These are phyloP conservation scores for Mortierella claussenii DNA, from an alignment of 192 early-diverging fungal species.

Conservation along the genomic window DNA sequence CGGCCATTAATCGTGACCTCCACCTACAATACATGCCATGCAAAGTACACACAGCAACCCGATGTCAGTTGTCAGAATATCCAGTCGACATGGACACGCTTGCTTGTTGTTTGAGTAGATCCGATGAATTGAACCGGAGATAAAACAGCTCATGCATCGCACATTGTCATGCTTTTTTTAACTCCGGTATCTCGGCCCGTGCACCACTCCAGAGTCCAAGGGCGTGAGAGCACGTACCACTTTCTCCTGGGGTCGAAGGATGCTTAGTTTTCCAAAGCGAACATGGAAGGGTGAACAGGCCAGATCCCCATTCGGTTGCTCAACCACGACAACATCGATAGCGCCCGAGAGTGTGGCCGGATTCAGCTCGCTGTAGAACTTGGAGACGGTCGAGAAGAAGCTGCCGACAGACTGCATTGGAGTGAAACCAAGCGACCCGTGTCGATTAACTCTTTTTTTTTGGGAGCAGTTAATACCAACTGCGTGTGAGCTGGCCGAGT, in stretches of 20 bases:
- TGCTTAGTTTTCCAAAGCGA: slow-evolving; percentile 95
- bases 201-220: too few relatives aligned
- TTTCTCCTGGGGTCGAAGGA: slow-evolving; percentile 93
- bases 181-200: too few relatives aligned
- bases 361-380: slow-evolving; percentile 95
- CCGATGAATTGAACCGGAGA: too few relatives aligned
- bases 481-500: too few relatives aligned
- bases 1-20: slow-evolving; percentile 87
- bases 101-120: too few relatives aligned
- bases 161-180: too few relatives aligned
- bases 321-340: slow-evolving; percentile 96
- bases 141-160: too few relatives aligned
- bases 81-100: too few relatives aligned
- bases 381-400: slow-evolving; percentile 80
- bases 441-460: not conserved
- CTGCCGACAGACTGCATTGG: slow-evolving; percentile 59
- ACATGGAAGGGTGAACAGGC: slow-evolving; percentile 98
- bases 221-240: slow-evolving; percentile 59
- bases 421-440: not conserved
- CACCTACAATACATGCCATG: slow-evolving; percentile 51
- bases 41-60: too few relatives aligned
- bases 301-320: slow-evolving; percentile 82
- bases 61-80: too few relatives aligned
- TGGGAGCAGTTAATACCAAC: too few relatives aligned
- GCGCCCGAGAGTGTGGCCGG: slow-evolving; percentile 96